Evolutionary conservation across 208 protist genomes (phyloP).

Genomic region (Naegleria fowleri): DNA sequence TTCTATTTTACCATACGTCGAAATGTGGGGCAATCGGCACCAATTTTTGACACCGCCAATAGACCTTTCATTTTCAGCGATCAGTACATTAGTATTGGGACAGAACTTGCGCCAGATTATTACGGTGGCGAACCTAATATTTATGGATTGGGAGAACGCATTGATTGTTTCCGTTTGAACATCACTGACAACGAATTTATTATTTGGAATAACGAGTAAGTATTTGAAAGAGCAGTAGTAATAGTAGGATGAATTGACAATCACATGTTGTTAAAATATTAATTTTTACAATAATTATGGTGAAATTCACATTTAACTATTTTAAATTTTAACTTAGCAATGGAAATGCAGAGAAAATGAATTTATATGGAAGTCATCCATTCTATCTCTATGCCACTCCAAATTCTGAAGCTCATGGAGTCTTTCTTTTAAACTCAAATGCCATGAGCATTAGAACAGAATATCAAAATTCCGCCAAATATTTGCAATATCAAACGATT

Average conservation of each 20-base stretch:
- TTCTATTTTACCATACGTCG: not conserved
- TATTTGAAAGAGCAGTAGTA: too few species aligned
- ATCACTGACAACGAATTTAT: not conserved
- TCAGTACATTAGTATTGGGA: not conserved
- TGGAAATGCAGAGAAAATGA: not conserved
- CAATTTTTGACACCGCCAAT: not conserved
- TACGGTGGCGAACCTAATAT: not conserved
- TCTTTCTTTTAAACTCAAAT: slow-evolving; percentile 68
- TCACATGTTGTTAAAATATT: too few species aligned
- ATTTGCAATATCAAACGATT: slow-evolving; percentile 49
- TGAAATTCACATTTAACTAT: too few species aligned
- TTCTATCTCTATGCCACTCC: not conserved
- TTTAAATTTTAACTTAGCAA: not conserved
- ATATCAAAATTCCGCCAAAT: not conserved
- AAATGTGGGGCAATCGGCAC: not conserved
- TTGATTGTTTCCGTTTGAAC: not conserved
- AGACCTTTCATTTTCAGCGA: not conserved
- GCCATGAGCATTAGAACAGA: slow-evolving; percentile 54
- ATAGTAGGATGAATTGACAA: too few species aligned
- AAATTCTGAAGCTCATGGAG: slow-evolving; percentile 28
- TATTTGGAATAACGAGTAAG: not conserved
- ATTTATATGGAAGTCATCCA: slow-evolving; percentile 20
- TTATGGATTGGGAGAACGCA: slow-evolving; percentile 25
- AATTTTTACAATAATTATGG: too few species aligned
- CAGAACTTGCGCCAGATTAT: not conserved